phyloP scores from a whole-genome alignment of 2,329 filamentous ascomycete genomes.

The Stylonectria norvegica region DNA sequence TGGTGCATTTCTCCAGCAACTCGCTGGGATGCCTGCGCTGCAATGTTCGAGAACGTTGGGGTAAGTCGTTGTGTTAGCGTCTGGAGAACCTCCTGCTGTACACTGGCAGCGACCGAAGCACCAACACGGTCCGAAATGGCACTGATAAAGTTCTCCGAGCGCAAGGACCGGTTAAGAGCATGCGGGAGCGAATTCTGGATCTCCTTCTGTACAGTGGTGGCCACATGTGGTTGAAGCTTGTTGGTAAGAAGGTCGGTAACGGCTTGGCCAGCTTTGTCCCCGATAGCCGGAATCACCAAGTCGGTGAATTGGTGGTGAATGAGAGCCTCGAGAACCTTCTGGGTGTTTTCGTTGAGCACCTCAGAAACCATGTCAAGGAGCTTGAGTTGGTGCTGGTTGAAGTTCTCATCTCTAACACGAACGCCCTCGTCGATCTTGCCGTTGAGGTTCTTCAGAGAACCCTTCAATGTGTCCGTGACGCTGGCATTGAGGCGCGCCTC shows the following conservation, averaged over 20 bases:
- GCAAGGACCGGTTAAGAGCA: constrained; percentile 52
- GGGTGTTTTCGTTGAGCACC: constrained; percentile 60
- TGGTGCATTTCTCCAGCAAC: constrained; percentile 67
- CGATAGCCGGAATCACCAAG: constrained; percentile 71
- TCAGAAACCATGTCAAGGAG: constrained; percentile 57
- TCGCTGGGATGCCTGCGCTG: constrained; percentile 64
- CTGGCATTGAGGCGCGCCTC: constrained; percentile 49
- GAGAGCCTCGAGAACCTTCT: constrained; percentile 72
- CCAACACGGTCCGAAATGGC: constrained; percentile 66
- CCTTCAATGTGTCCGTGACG: constrained; percentile 50
- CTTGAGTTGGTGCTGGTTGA: constrained; percentile 51
- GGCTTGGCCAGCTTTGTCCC: constrained; percentile 62
- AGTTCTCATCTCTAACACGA: constrained; percentile 47
- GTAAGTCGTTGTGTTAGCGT: constrained; percentile 61
- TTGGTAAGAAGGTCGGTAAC: constrained; percentile 69
- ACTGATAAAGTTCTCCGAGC: constrained; percentile 70
- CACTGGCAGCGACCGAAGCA: constrained; percentile 60
- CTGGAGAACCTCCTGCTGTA: constrained; percentile 66
- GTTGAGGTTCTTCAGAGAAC: constrained; percentile 59
- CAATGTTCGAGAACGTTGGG: constrained; percentile 62
- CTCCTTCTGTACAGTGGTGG: constrained; percentile 67
- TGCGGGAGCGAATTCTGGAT: constrained; percentile 68
- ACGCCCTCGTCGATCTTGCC: constrained; percentile 64
- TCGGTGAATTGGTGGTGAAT: constrained; percentile 73
- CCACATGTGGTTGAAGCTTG: constrained; percentile 63